phyloP scores from a whole-genome alignment of 2,329 filamentous ascomycete genomes.

The Fusarium oligoseptatum region DNA sequence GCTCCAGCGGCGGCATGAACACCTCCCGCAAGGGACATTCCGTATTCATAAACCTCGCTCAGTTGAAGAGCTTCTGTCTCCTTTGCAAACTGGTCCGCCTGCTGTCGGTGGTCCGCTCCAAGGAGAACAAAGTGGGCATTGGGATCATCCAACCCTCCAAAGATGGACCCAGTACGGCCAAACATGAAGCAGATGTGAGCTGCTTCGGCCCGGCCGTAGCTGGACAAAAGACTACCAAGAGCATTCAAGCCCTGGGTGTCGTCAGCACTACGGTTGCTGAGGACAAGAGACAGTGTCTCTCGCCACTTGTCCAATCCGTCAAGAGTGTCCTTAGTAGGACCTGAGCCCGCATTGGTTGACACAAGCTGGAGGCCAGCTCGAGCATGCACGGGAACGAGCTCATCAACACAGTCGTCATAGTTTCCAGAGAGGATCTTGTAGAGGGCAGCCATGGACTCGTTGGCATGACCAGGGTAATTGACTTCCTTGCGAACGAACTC shows the following conservation, averaged over 20 bases:
- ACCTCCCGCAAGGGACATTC: slow-evolving; percentile 76
- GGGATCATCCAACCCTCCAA: slow-evolving; percentile 87
- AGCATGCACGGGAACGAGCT: slow-evolving; percentile 92
- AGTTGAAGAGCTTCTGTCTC: slow-evolving; percentile 90
- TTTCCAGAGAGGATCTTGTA: slow-evolving; percentile 97
- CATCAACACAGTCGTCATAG: slow-evolving; percentile 92
- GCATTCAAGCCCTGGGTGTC: slow-evolving; percentile 84
- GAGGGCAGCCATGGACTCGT: slow-evolving; percentile 88
- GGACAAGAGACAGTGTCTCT: slow-evolving; percentile 86
- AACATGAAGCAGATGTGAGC: slow-evolving; percentile 96
- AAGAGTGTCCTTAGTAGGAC: slow-evolving; percentile 77
- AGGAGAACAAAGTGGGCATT: slow-evolving; percentile 84
- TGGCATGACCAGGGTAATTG: slow-evolving; percentile 82
- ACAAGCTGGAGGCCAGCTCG: slow-evolving; percentile 93
- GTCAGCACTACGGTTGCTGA: slow-evolving; percentile 87
- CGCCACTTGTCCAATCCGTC: slow-evolving; percentile 94
- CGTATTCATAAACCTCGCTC: slow-evolving; percentile 97
- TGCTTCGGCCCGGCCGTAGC: slow-evolving; percentile 90
- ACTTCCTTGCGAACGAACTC: slow-evolving; percentile 98
- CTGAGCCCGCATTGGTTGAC: slow-evolving; percentile 75
- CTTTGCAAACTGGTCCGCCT: slow-evolving; percentile 78
- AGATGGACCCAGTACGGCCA: slow-evolving; percentile 76
- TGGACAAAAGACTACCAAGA: slow-evolving; percentile 83
- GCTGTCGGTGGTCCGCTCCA: slow-evolving; percentile 83
- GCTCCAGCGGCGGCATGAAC: slow-evolving; percentile 67